phyloP scores from a whole-genome alignment of 306 rosid species.

The apple (Malus domestica) region ASM211411v1 NC_041805.1:32805001-32805500 shows the following conservation, averaged over 20 bases:
- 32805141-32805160: conserved; percentile 7
- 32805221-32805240: conserved; percentile 80
- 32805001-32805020: conserved; percentile 70
- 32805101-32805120: not conserved
- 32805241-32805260: conserved; percentile 52
- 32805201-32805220: conserved; percentile 64
- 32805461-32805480: not conserved
- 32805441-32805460: not conserved
- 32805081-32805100: conserved; percentile 14
- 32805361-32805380: not conserved
- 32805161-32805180: conserved; percentile 42
- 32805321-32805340: not conserved
- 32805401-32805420: not conserved
- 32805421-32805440: not conserved
- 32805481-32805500: not conserved
- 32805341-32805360: not conserved
- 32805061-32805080: conserved; percentile 57
- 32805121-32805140: not conserved
- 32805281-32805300: not conserved
- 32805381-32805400: not conserved
- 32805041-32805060: conserved; percentile 76
- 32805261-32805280: conserved; percentile 23
- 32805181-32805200: conserved; percentile 88
- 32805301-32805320: not conserved
- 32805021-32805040: conserved; percentile 92